phyloP scores from a whole-genome alignment of 1,284 basidiomycete species.

The Ceratobasidium sp. region DNA sequence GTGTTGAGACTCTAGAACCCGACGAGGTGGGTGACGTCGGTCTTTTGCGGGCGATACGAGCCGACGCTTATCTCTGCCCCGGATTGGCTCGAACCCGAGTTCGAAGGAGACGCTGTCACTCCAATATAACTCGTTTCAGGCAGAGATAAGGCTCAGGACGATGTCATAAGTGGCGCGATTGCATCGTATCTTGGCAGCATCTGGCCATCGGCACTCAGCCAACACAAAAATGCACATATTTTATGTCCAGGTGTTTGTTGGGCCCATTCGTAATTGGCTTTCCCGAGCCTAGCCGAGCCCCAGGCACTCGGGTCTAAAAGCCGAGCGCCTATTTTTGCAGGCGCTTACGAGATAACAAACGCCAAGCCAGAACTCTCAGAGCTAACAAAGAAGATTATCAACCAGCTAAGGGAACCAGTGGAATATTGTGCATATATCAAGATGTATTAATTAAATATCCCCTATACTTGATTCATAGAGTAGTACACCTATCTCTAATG shows the following conservation, averaged over 20 bases:
- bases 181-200: neutral
- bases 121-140: neutral
- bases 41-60: slow-evolving; percentile 23
- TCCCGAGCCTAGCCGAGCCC: neutral
- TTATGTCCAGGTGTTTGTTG: neutral
- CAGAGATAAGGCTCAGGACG: neutral
- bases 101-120: neutral
- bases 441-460: too few relatives aligned
- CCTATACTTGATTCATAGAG: too few relatives aligned
- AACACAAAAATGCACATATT: too few relatives aligned
- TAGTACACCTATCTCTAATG: too few relatives aligned
- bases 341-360: neutral
- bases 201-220: neutral
- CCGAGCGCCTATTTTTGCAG: neutral
- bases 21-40: slow-evolving; percentile 23
- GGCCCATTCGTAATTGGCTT: neutral
- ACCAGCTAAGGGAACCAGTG: too few relatives aligned
- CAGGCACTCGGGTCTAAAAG: neutral
- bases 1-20: slow-evolving; percentile 25
- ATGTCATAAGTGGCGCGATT: neutral
- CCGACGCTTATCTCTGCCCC: slow-evolving; percentile 23
- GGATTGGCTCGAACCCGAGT: slow-evolving; percentile 19
- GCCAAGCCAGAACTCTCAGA: neutral
- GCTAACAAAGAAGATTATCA: too few relatives aligned
- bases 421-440: too few relatives aligned